A percentile compares a stretch with the other conserved stretches of the same genome.
Conservation (phyloP, 768 basidiomycete species). For the Kwoniella dendrophila region DNA sequence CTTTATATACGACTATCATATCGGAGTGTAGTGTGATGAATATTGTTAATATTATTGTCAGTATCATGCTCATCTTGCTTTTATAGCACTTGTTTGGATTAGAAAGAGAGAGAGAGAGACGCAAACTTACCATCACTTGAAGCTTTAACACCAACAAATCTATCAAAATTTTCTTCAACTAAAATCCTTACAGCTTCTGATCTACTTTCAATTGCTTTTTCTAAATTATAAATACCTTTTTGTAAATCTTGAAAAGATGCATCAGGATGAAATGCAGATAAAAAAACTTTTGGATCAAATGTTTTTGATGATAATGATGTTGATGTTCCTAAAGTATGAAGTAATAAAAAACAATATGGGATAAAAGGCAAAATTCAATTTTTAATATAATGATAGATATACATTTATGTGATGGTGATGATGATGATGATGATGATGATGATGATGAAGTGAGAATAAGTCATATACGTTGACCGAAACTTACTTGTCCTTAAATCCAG, state of each 20-base stretch:
- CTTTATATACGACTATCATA: constrained; percentile 73
- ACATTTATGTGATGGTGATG: too few species aligned
- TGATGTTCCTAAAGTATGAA: constrained; percentile 66
- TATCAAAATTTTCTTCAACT: constrained; percentile 97
- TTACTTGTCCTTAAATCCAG: constrained; percentile 64
- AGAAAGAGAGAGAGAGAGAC: not conserved
- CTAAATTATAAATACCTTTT: constrained; percentile 71
- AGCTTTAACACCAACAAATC: constrained; percentile 95
- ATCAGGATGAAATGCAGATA: constrained; percentile 88
- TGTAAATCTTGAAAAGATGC: constrained; percentile 91
- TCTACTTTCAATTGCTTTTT: constrained; percentile 79
- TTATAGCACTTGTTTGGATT: not conserved
- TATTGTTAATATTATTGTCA: too few species aligned
- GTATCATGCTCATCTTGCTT: too few species aligned
- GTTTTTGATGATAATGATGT: constrained; percentile 87
- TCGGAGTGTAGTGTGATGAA: too few species aligned
- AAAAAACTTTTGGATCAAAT: constrained; percentile 92
- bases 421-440: too few species aligned
- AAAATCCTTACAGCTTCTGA: constrained; percentile 92
- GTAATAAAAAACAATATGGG: too few species aligned
- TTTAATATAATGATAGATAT: too few species aligned
- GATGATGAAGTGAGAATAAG: not conserved
- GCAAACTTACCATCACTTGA: constrained; percentile 77
- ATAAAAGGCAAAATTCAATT: too few species aligned
- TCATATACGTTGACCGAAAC: constrained; percentile 10